Evolutionary conservation across 495 filamentous ascomycete species (phyloP).

Genomic region (Paragyromitra xinjiangensis): DNA sequence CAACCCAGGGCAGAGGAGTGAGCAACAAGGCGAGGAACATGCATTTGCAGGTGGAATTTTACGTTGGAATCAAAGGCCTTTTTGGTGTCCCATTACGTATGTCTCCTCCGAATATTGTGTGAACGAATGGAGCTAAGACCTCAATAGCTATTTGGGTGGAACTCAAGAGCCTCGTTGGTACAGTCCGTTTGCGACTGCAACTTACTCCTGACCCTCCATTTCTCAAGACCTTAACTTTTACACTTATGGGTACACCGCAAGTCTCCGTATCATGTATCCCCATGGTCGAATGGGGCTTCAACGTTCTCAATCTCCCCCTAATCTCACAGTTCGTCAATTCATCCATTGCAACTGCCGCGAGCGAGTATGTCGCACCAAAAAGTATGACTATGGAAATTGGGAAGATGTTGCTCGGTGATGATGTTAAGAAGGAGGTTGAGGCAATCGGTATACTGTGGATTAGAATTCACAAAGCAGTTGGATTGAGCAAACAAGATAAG

Average conservation of each 20-base stretch:
- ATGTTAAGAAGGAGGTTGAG: slow-evolving; percentile 85
- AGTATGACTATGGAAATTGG: slow-evolving; percentile 90
- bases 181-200: slow-evolving; percentile 79
- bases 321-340: slow-evolving; percentile 98
- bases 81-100: slow-evolving; percentile 91
- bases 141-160: slow-evolving; percentile 68
- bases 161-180: slow-evolving; percentile 83
- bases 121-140: not conserved
- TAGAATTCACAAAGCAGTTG: slow-evolving; percentile 84
- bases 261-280: slow-evolving; percentile 90
- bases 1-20: slow-evolving; percentile 68
- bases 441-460: slow-evolving; percentile 90
- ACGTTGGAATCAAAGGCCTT: slow-evolving; percentile 81
- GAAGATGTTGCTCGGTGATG: slow-evolving; percentile 88
- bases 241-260: slow-evolving; percentile 89
- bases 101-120: slow-evolving; percentile 54
- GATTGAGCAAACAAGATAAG: slow-evolving; percentile 89
- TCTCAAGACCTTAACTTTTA: slow-evolving; percentile 89
- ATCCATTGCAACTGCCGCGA: slow-evolving; percentile 84
- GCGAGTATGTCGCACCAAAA: slow-evolving; percentile 96
- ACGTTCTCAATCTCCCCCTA: slow-evolving; percentile 87
- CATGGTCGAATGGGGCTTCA: slow-evolving; percentile 86
- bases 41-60: slow-evolving; percentile 94
- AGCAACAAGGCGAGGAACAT: slow-evolving; percentile 88
- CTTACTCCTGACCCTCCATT: slow-evolving; percentile 91